phyloP scores from a whole-genome alignment of 345 rosid species.

The Ceriops zippeliana region DNA sequence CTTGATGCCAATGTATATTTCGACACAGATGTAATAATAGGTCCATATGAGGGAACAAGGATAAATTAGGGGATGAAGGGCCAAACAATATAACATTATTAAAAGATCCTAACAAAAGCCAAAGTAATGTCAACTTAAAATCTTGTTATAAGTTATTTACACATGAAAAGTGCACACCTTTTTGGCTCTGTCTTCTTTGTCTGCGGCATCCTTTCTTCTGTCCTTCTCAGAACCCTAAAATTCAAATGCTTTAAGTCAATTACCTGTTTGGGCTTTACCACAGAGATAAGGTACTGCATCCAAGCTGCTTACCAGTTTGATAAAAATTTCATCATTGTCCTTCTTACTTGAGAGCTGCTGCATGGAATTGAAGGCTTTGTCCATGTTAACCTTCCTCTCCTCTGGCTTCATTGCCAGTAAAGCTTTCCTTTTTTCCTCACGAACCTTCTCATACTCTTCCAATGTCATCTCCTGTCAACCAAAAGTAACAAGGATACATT shows the following conservation, averaged over 20 bases:
- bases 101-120: too few species aligned
- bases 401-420: constrained; percentile 55
- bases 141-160: neutral
- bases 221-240: constrained; percentile 93
- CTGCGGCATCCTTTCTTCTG: constrained; percentile 79
- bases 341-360: constrained; percentile 87
- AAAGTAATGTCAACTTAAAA: neutral
- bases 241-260: constrained; percentile 12
- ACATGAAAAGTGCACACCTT: constrained; percentile 47
- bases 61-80: too few species aligned
- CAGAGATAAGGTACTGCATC: neutral
- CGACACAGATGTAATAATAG: too few species aligned
- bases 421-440: constrained; percentile 77
- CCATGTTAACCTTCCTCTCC: constrained; percentile 77
- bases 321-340: constrained; percentile 68
- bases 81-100: too few species aligned
- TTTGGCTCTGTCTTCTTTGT: constrained; percentile 83
- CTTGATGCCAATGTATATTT: too few species aligned
- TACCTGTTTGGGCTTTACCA: neutral
- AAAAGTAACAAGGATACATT: neutral
- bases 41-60: too few species aligned
- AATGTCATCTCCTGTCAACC: constrained; percentile 79
- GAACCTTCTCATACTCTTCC: constrained; percentile 90
- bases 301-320: constrained; percentile 59
- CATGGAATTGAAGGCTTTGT: constrained; percentile 75